Conservation (phyloP, 352 stramenopile species). For the Pythium coloratum region DNA sequence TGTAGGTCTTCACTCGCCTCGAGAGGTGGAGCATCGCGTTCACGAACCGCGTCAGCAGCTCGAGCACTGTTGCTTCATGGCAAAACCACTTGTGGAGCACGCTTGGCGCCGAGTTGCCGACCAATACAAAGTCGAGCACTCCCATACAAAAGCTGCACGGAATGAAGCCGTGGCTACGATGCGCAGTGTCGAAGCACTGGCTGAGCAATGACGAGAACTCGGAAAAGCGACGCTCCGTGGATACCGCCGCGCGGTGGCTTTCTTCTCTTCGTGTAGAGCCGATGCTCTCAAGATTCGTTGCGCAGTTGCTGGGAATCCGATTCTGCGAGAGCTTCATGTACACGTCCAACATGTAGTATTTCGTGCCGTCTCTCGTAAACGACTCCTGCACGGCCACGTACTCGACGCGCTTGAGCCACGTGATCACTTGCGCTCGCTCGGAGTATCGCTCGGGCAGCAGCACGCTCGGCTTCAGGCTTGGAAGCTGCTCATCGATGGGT, state of each 20-base stretch:
- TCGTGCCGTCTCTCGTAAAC: not conserved
- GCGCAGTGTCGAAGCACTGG: constrained; percentile 15
- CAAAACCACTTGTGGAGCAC: constrained; percentile 13
- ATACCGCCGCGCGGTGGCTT: constrained; percentile 36
- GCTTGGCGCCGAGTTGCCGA: constrained; percentile 6
- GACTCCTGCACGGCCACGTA: constrained; percentile 1
- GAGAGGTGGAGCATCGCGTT: constrained; percentile 18
- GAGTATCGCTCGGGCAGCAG: constrained; percentile 19
- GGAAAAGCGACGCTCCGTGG: constrained; percentile 48
- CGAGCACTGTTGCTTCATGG: not conserved
- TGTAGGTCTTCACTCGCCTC: constrained; percentile 13
- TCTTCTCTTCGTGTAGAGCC: not conserved
- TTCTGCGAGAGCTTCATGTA: constrained; percentile 9
- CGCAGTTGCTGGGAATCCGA: not conserved
- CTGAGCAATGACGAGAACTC: constrained; percentile 53
- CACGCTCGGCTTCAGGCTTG: not conserved
- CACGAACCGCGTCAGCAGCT: constrained; percentile 12
- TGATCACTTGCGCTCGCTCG: constrained; percentile 8
- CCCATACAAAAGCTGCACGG: constrained; percentile 19
- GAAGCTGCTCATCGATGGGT: not conserved
- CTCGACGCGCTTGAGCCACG: constrained; percentile 26
- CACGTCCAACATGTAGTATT: constrained; percentile 11
- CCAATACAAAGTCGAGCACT: constrained; percentile 16
- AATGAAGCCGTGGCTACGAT: constrained; percentile 10
- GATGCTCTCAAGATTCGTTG: not conserved